Conservation (phyloP, 495 filamentous ascomycete genomes). For the Chlorociboria aeruginascens region DNA sequence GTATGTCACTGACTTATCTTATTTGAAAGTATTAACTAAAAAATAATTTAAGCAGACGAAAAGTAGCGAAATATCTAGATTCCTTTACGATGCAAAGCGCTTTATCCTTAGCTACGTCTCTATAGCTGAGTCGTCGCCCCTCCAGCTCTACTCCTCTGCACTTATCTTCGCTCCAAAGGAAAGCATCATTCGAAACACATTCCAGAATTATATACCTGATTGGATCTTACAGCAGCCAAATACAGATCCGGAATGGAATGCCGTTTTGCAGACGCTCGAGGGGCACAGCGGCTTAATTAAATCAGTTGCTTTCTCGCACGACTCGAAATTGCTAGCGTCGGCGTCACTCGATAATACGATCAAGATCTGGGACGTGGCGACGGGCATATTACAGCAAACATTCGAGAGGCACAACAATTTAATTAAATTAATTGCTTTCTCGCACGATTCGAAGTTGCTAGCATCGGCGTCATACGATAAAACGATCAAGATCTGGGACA, state of each 20-base stretch:
- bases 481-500: conserved; percentile 87
- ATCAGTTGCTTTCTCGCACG: background rate
- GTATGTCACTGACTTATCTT: conserved; percentile 1
- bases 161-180: conserved; percentile 26
- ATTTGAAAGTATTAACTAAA: background rate
- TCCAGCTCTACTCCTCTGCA: conserved; percentile 23
- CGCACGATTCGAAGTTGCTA: conserved; percentile 5
- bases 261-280: conserved; percentile 5
- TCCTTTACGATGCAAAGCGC: conserved; percentile 26
- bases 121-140: conserved; percentile 15
- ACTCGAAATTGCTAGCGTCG: conserved; percentile 4
- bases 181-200: conserved; percentile 20
- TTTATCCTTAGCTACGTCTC: conserved; percentile 22
- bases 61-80: conserved; percentile 5
- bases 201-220: conserved; percentile 4
- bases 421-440: conserved; percentile 20
- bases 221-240: conserved; percentile 4
- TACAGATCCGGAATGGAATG: conserved; percentile 3
- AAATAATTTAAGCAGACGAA: background rate
- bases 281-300: background rate
- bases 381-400: conserved; percentile 33
- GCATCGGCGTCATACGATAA: background rate
- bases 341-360: conserved; percentile 28
- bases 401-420: conserved; percentile 15
- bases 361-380: conserved; percentile 78